Conservation (phyloP, 129 eudicot species). For the Oenanthe sinensis region DNA sequence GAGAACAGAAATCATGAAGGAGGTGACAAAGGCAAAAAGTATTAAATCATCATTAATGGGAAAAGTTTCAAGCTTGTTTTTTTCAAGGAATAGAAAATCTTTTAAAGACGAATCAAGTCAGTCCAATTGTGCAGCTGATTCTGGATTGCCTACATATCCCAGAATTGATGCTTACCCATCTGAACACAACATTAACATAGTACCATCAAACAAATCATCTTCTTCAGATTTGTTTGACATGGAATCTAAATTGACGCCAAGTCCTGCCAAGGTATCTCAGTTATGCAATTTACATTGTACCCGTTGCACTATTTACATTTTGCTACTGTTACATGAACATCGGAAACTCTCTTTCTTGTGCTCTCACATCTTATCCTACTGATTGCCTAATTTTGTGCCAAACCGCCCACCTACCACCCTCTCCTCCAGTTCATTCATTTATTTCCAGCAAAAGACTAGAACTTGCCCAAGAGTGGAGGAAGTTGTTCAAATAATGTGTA, state of each 20-base stretch:
- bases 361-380: not conserved
- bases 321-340: not conserved
- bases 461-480: not conserved
- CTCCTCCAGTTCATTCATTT: not conserved
- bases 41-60: conserved; percentile 59
- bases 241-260: conserved; percentile 24
- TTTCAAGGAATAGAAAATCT: conserved; percentile 58
- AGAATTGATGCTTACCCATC: conserved; percentile 16
- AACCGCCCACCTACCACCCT: not conserved
- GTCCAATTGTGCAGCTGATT: conserved; percentile 29
- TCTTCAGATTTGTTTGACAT: conserved; percentile 11
- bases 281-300: conserved; percentile 3
- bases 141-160: conserved; percentile 13
- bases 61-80: conserved; percentile 77
- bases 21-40: conserved; percentile 35
- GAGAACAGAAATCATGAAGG: conserved; percentile 34
- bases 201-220: conserved; percentile 20
- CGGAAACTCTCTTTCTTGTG: not conserved
- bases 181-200: conserved; percentile 19
- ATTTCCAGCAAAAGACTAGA: not conserved
- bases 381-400: not conserved
- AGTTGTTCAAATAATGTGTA: not conserved
- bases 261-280: conserved; percentile 44
- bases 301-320: not conserved
- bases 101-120: conserved; percentile 45